Evolutionary conservation across 345 rosid genomes (phyloP), one percentile per base, ranked within the genome.

Genomic region (Eucalyptus albens): DNA sequence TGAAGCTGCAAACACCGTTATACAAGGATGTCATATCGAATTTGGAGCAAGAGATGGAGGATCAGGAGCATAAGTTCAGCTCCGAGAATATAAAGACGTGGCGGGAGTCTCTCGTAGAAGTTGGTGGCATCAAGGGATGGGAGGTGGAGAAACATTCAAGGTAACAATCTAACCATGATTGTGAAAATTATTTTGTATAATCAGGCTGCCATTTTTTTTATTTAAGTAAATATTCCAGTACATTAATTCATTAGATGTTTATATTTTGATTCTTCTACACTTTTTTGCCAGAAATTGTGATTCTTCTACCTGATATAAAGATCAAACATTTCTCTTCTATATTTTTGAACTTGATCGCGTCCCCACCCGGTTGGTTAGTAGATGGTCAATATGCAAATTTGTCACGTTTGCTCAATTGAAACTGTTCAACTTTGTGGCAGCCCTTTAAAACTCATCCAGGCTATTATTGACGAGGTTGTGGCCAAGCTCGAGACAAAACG

Each of bases 61-160:
- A 13, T 60, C 15, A 2, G 6, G 7, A 60, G 31, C 14, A 60
- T 7, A 60, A 60, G 67, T 60, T 60, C 11, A 65, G 9, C 37
- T n/a, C 19, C 1, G 9, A 14, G 15, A 9, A 6, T 15, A 4
- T n/a, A n/a, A 8, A 15, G 19, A 65, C 1, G 0, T 65, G 72
- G 72, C 37, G 5, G 72, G 3, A 29, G 3, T 17, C 72, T 65
- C 72, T 65, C 5, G 10, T 11, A 47, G 49, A 65, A 65, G 37
- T 65, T 65, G 37, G 19, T 65, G 5, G 37, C 37, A n/a, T 1
- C 37, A 65, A n/a, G n/a, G 37, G 72, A 7, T 65, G 31, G 17
- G 33, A n/a, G 37, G 1, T 65, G 37, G 17, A 65, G 37, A 65
- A 65, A 13, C 7, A n/a, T 65, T 2, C 19, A 14, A 9, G 72